A percentile compares a stretch with the other conserved stretches of the same genome.
These are phyloP conservation scores for Magnusiomyces suaveolens DNA, from an alignment of 1,139 yeast species.

Conservation along the genomic window DNA sequence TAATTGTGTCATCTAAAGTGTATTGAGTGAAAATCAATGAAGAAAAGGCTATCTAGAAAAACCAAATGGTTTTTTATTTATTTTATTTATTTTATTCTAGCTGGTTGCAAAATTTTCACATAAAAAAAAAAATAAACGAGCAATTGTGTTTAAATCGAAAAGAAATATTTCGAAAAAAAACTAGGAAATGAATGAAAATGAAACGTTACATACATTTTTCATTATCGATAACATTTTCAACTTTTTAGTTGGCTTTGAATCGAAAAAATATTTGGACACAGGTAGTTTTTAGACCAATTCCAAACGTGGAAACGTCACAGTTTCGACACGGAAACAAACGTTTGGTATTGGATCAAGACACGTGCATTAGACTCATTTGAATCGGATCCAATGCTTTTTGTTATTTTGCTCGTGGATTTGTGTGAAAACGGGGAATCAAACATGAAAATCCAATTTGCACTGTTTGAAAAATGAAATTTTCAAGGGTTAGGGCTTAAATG, in stretches of 20 bases:
- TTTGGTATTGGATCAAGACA: too few species aligned
- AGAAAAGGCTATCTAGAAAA: background rate
- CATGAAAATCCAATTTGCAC: too few species aligned
- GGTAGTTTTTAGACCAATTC: too few species aligned
- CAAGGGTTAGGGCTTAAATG: background rate
- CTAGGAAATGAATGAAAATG: background rate
- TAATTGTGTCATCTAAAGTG: background rate
- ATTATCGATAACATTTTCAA: background rate
- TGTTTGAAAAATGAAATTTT: too few species aligned
- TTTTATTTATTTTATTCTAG: background rate
- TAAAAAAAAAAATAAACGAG: background rate
- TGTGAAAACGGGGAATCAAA: background rate
- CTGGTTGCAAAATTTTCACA: background rate
- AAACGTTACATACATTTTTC: background rate
- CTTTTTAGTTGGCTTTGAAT: too few species aligned
- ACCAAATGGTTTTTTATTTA: background rate
- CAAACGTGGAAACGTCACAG: too few species aligned
- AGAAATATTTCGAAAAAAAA: background rate
- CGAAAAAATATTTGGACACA: too few species aligned
- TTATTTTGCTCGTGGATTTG: too few species aligned
- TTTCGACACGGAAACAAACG: too few species aligned
- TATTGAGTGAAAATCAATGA: background rate
- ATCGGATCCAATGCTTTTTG: too few species aligned
- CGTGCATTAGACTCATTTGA: too few species aligned
- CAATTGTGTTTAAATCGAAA: background rate